A percentile compares a stretch with the other conserved stretches of the same genome.
Conservation (phyloP, 2,329 filamentous ascomycete species). For the Fusarium fujikuroi region DNA sequence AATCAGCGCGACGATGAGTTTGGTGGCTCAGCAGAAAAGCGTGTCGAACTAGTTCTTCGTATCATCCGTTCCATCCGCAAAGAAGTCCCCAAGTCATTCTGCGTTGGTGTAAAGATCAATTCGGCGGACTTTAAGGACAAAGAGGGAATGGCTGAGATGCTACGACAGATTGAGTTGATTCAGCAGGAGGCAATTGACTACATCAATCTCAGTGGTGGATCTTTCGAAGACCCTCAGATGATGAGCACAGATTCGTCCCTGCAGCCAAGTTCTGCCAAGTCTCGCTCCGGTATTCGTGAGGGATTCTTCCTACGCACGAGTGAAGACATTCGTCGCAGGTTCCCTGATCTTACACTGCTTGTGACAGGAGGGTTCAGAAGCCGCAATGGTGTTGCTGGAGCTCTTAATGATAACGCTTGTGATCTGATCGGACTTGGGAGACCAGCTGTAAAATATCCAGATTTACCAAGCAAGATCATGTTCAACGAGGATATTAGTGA, state of each 20-base stretch:
- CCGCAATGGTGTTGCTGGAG: not conserved
- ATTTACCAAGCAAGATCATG: not conserved
- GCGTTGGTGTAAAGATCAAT: not conserved
- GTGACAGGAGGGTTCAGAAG: not conserved
- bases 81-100: not conserved
- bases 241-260: not conserved
- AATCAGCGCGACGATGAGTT: not conserved
- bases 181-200: not conserved
- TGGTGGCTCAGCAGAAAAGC: not conserved
- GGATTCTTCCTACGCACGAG: not conserved
- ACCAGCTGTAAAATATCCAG: not conserved
- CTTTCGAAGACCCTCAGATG: not conserved
- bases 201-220: not conserved
- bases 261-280: fast-evolving
- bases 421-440: not conserved
- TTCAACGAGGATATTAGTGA: fast-evolving
- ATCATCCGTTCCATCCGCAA: not conserved
- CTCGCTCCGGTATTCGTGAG: fast-evolving
- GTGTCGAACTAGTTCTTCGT: not conserved
- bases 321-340: not conserved
- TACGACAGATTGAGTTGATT: not conserved
- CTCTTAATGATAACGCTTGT: not conserved
- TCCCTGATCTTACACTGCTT: not conserved
- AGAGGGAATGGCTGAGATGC: not conserved
- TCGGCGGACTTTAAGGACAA: not conserved